Conservation (phyloP, 495 filamentous ascomycete species). For the Massariosphaeria phaeospora region DNA sequence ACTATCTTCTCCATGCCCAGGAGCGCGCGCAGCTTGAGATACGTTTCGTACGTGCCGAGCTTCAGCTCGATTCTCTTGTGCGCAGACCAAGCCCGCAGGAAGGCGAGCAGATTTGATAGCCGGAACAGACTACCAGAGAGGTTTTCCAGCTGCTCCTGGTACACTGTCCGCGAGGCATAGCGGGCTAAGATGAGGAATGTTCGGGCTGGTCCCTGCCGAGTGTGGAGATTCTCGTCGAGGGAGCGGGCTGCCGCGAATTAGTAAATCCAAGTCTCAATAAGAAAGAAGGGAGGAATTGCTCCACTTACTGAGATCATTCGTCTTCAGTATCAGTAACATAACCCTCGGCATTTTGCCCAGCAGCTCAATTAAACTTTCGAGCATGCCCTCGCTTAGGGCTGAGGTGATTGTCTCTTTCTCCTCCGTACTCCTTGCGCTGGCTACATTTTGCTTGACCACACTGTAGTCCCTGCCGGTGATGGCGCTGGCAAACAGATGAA, state of each 20-base stretch:
- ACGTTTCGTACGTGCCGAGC: constrained; percentile 58
- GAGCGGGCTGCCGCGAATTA: constrained; percentile 58
- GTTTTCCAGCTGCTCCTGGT: constrained; percentile 75
- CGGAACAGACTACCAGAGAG: constrained; percentile 58
- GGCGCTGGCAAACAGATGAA: constrained; percentile 90
- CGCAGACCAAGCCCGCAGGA: constrained; percentile 52
- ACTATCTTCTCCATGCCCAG: constrained; percentile 33
- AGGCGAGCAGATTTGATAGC: constrained; percentile 52
- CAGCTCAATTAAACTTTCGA: constrained; percentile 81
- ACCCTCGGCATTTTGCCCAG: constrained; percentile 84
- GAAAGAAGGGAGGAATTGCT: constrained; percentile 25
- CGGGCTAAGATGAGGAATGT: constrained; percentile 90
- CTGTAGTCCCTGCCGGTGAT: constrained; percentile 92
- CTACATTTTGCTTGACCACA: constrained; percentile 59
- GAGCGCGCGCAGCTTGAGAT: constrained; percentile 51
- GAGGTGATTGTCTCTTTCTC: constrained; percentile 79
- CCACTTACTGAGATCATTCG: constrained; percentile 84
- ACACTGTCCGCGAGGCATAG: constrained; percentile 86
- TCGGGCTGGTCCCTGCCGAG: constrained; percentile 76
- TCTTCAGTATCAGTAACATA: constrained; percentile 94
- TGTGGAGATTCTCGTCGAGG: constrained; percentile 90
- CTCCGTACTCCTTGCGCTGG: constrained; percentile 55
- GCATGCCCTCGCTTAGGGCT: constrained; percentile 79
- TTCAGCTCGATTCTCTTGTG: constrained; percentile 62
- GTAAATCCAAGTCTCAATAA: constrained; percentile 14